Conservation (phyloP, 345 rosid genomes). For the Passiflora organensis region DNA sequence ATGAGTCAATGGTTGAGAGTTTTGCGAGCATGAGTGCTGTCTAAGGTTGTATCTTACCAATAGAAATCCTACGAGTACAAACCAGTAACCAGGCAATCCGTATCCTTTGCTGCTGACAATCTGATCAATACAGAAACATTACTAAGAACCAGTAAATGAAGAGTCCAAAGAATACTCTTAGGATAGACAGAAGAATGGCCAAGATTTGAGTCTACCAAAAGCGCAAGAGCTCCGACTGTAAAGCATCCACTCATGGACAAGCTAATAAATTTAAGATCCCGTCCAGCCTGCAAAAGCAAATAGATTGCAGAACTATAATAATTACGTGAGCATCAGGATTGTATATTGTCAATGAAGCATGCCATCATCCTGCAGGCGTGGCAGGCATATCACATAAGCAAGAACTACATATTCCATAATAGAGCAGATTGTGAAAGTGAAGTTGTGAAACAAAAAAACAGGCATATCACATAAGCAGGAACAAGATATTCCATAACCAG, state of each 20-base stretch:
- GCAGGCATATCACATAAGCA: too few species aligned
- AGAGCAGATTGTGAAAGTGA: too few species aligned
- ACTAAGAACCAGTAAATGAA: background rate
- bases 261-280: slow-evolving; percentile 73
- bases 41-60: slow-evolving; percentile 17
- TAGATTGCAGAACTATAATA: too few species aligned
- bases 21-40: background rate
- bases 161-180: background rate
- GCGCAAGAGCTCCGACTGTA: slow-evolving; percentile 39
- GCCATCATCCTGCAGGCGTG: too few species aligned
- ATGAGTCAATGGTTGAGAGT: background rate
- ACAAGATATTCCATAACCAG: background rate
- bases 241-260: slow-evolving; percentile 68
- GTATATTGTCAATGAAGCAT: too few species aligned
- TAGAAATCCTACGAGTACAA: slow-evolving; percentile 23
- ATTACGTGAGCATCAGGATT: too few species aligned
- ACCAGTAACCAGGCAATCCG: slow-evolving; percentile 28
- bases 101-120: slow-evolving; percentile 20
- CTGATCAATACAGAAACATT: slow-evolving; percentile 1
- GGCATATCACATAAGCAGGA: too few species aligned
- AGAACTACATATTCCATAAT: too few species aligned
- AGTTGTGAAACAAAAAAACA: too few species aligned
- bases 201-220: slow-evolving; percentile 39
- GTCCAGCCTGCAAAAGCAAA: slow-evolving; percentile 55
- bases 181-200: background rate